A percentile compares a stretch with the other conserved stretches of the same genome.
These are phyloP conservation scores for Thamnidium elegans DNA, from an alignment of 192 early-diverging fungal genomes.

Conservation along the genomic window DNA sequence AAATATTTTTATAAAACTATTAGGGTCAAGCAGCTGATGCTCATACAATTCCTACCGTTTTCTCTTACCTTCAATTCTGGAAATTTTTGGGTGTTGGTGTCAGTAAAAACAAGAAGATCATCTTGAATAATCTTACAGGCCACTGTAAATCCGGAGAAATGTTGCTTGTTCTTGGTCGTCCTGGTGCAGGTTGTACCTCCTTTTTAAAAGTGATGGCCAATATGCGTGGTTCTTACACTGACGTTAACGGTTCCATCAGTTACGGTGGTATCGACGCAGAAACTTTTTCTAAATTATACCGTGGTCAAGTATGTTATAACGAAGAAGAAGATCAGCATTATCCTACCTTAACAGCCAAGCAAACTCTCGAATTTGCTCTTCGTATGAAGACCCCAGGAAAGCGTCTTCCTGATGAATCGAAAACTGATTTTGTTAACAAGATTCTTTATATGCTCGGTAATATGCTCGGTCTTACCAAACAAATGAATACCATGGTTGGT, in stretches of 20 bases:
- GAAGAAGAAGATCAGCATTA: conserved; percentile 81
- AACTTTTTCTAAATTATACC: conserved; percentile 58
- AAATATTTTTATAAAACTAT: neutral
- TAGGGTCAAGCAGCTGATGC: conserved; percentile 35
- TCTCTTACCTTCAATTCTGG: conserved; percentile 28
- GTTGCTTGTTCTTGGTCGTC: conserved; percentile 66
- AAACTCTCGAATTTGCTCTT: conserved; percentile 76
- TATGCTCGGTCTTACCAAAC: conserved; percentile 55
- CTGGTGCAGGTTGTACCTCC: conserved; percentile 67
- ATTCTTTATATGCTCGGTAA: conserved; percentile 47
- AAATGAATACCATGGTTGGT: conserved; percentile 68
- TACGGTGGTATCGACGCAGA: conserved; percentile 66
- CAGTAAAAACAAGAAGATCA: conserved; percentile 27
- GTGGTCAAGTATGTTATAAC: conserved; percentile 76
- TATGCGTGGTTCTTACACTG: conserved; percentile 49
- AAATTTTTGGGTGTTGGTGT: conserved; percentile 21
- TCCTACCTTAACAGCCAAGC: conserved; percentile 74
- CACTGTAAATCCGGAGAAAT: conserved; percentile 73
- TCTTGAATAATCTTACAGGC: conserved; percentile 61
- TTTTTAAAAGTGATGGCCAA: conserved; percentile 63
- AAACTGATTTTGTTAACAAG: conserved; percentile 49
- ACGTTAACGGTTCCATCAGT: conserved; percentile 53
- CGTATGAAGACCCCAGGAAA: conserved; percentile 66
- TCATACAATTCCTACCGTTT: conserved; percentile 30
- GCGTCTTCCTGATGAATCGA: conserved; percentile 46